Evolutionary conservation across 2,329 filamentous ascomycete species (phyloP).

Genomic region (Colletotrichum sansevieriae): DNA sequence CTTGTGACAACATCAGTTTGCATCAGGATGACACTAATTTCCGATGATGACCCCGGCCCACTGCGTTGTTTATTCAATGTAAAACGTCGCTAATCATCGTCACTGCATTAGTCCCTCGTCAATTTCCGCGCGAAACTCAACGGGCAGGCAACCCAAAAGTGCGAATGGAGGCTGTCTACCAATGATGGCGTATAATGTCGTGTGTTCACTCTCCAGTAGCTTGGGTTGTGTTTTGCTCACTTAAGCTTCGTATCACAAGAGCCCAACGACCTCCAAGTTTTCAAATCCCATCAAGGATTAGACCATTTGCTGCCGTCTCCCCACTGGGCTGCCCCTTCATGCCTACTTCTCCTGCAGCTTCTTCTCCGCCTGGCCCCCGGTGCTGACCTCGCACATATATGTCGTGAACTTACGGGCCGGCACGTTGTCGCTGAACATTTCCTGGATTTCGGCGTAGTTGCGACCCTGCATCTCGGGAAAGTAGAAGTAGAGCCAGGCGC

Average conservation of each 20-base stretch:
- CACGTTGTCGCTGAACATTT: slow-evolving; percentile 37
- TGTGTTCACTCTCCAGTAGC: slow-evolving; percentile 6
- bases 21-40: slow-evolving; percentile 36
- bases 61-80: slow-evolving; percentile 28
- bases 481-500: slow-evolving; percentile 40
- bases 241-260: slow-evolving; percentile 33
- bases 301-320: slow-evolving; percentile 9
- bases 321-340: slow-evolving; percentile 33
- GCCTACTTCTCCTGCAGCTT: slow-evolving; percentile 30
- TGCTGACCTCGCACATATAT: slow-evolving; percentile 33
- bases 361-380: slow-evolving; percentile 27
- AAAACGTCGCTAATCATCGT: slow-evolving; percentile 40
- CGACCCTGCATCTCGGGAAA: slow-evolving; percentile 42
- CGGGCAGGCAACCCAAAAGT: slow-evolving; percentile 30
- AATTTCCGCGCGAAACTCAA: slow-evolving; percentile 34
- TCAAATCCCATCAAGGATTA: slow-evolving; percentile 20
- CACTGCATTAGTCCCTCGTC: slow-evolving; percentile 35
- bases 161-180: slow-evolving; percentile 8
- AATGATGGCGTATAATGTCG: slow-evolving; percentile 16
- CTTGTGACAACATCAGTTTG: background rate
- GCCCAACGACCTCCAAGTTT: slow-evolving; percentile 12
- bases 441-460: slow-evolving; percentile 41
- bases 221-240: slow-evolving; percentile 30
- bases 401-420: slow-evolving; percentile 37
- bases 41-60: slow-evolving; percentile 36